A percentile compares a stretch with the other conserved stretches of the same genome.
These are phyloP conservation scores for Gastrodia elata DNA, from an alignment of 106 monocot species.

Conservation along the genomic window DNA sequence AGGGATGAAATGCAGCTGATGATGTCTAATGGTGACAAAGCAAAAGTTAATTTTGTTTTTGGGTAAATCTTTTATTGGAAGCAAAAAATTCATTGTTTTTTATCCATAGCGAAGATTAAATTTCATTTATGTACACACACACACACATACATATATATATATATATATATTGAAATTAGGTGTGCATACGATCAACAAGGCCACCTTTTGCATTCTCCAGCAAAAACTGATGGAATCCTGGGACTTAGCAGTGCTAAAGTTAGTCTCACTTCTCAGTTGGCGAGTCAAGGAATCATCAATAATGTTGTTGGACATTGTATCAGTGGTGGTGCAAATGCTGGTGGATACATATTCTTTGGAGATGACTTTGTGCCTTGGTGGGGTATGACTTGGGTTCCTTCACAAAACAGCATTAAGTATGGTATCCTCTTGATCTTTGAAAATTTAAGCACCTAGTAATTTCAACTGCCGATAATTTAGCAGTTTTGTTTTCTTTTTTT, in stretches of 20 bases:
- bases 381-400: conserved; percentile 77
- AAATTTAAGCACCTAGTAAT: not conserved
- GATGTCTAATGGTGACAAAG: conserved; percentile 25
- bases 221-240: conserved; percentile 85
- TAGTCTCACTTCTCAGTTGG: conserved; percentile 69
- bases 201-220: conserved; percentile 56
- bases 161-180: conserved; percentile 23
- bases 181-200: conserved; percentile 96
- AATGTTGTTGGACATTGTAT: conserved; percentile 90
- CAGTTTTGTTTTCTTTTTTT: not conserved
- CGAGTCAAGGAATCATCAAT: conserved; percentile 51
- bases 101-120: not conserved
- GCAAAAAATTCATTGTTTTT: not conserved
- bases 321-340: conserved; percentile 29
- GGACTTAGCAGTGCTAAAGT: conserved; percentile 60
- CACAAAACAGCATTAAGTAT: conserved; percentile 35
- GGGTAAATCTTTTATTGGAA: conserved; percentile 37
- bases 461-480: not conserved
- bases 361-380: conserved; percentile 71
- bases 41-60: conserved; percentile 53
- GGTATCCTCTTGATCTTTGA: conserved; percentile 9
- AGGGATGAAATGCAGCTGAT: conserved; percentile 63
- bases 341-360: conserved; percentile 84
- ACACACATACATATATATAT: too few species aligned
- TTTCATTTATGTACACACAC: too few species aligned